Percentiles rank a stretch among this genome's conserved stretches.
phyloP scores from a whole-genome alignment of 257 asterid genomes.

The Leptodermis oblonga region DNA sequence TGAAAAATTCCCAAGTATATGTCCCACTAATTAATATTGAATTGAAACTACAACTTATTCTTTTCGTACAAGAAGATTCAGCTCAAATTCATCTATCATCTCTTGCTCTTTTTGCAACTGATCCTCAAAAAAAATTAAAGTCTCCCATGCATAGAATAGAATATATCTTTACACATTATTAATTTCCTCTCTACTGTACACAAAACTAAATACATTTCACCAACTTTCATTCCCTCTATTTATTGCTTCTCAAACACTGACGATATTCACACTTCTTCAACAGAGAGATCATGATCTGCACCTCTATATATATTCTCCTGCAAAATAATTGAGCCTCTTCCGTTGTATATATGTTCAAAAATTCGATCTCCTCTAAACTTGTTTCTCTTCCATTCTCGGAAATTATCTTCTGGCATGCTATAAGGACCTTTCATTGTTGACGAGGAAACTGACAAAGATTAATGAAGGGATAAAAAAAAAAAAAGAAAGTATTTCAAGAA shows the following conservation, averaged over 20 bases:
- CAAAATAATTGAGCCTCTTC: conserved; percentile 4
- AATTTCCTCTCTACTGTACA: conserved; percentile 30
- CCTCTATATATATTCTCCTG: background rate
- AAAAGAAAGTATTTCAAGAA: background rate
- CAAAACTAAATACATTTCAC: conserved; percentile 15
- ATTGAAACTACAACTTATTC: background rate
- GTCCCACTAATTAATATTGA: background rate
- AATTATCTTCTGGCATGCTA: conserved; percentile 13
- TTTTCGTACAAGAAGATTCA: background rate
- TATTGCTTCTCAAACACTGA: conserved; percentile 15
- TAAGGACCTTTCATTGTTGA: background rate
- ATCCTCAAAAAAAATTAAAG: conserved; percentile 2
- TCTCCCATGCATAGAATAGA: background rate
- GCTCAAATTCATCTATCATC: background rate
- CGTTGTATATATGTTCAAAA: background rate
- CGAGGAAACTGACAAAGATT: background rate
- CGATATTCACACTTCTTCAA: conserved; percentile 35
- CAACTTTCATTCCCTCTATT: conserved; percentile 12
- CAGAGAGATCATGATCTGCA: background rate
- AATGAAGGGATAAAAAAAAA: too few species aligned
- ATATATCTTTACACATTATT: conserved; percentile 17
- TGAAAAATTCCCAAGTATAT: background rate
- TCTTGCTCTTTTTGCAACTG: background rate
- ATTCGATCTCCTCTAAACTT: background rate
- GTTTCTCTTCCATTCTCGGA: background rate